A percentile compares a stretch with the other conserved stretches of the same genome.
These are phyloP conservation scores for Ustulina deusta DNA, from an alignment of 2,329 filamentous ascomycete genomes.

Conservation along the genomic window DNA sequence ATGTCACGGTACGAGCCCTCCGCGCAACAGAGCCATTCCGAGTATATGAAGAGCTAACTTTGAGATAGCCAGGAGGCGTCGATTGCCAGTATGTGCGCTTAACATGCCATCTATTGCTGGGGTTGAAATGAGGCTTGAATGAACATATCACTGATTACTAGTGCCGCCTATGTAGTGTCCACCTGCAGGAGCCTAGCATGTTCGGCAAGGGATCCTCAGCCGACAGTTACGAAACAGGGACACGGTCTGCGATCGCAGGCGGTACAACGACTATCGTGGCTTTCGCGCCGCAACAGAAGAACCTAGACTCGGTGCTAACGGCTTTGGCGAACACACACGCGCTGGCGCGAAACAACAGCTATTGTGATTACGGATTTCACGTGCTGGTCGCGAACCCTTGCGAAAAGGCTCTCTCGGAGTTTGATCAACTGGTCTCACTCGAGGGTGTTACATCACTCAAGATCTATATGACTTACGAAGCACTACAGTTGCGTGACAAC, in stretches of 20 bases:
- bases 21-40: not conserved
- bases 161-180: slow-evolving; percentile 50
- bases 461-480: slow-evolving; percentile 62
- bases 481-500: slow-evolving; percentile 61
- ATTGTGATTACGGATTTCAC: slow-evolving; percentile 70
- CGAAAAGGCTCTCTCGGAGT: slow-evolving; percentile 50
- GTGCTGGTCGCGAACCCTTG: slow-evolving; percentile 42
- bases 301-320: slow-evolving; percentile 57
- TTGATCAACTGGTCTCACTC: slow-evolving; percentile 53
- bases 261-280: slow-evolving; percentile 70
- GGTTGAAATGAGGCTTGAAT: not conserved
- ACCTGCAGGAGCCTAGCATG: slow-evolving; percentile 55
- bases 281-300: slow-evolving; percentile 67
- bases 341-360: slow-evolving; percentile 58
- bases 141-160: slow-evolving; percentile 10
- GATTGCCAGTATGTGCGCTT: slow-evolving; percentile 45
- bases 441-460: slow-evolving; percentile 59
- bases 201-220: slow-evolving; percentile 51
- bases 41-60: not conserved
- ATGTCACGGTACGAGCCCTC: slow-evolving; percentile 53
- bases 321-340: slow-evolving; percentile 62
- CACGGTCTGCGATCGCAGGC: slow-evolving; percentile 67
- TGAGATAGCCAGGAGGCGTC: slow-evolving; percentile 53
- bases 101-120: not conserved
- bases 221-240: slow-evolving; percentile 58